phyloP scores from a whole-genome alignment of 2,329 filamentous ascomycete species.

The Zarea fungicola region DNA sequence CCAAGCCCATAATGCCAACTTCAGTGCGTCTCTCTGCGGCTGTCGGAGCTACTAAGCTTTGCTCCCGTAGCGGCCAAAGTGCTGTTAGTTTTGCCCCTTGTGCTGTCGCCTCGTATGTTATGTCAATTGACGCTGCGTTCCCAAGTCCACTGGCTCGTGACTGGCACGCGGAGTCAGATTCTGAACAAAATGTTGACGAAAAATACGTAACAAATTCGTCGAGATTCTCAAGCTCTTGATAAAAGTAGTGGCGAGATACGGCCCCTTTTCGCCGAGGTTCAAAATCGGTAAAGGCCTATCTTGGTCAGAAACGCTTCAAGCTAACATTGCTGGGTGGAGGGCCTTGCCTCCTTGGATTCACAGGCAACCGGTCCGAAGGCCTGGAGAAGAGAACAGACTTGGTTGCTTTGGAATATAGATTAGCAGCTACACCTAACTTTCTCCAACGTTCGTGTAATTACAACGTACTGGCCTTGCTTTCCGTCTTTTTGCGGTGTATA shows the following conservation, averaged over 20 bases:
- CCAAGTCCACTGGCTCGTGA: slow-evolving; percentile 37
- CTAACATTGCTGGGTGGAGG: slow-evolving; percentile 12
- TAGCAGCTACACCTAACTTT: too few relatives aligned
- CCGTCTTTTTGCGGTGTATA: slow-evolving; percentile 51
- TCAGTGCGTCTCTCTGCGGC: slow-evolving; percentile 58
- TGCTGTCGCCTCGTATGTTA: slow-evolving; percentile 68
- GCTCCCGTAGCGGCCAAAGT: slow-evolving; percentile 51
- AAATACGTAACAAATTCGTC: slow-evolving; percentile 49
- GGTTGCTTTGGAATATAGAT: too few relatives aligned
- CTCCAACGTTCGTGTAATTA: too few relatives aligned
- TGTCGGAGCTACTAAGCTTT: slow-evolving; percentile 35
- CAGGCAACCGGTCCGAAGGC: slow-evolving; percentile 57
- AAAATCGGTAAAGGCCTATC: slow-evolving; percentile 57
- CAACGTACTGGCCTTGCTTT: slow-evolving; percentile 19
- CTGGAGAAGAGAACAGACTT: slow-evolving; percentile 54
- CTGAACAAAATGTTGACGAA: slow-evolving; percentile 45
- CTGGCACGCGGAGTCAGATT: slow-evolving; percentile 43
- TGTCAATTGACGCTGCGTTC: slow-evolving; percentile 62
- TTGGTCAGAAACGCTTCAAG: slow-evolving; percentile 25
- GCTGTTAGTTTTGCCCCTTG: slow-evolving; percentile 60
- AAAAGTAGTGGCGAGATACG: slow-evolving; percentile 62
- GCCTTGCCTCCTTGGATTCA: slow-evolving; percentile 24
- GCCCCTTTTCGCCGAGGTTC: slow-evolving; percentile 20
- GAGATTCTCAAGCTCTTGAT: slow-evolving; percentile 57
- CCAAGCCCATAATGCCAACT: slow-evolving; percentile 69